A percentile compares a stretch with the other conserved stretches of the same genome.
Conservation (phyloP, 768 basidiomycete genomes). For the Naganishia vishniacii region DNA sequence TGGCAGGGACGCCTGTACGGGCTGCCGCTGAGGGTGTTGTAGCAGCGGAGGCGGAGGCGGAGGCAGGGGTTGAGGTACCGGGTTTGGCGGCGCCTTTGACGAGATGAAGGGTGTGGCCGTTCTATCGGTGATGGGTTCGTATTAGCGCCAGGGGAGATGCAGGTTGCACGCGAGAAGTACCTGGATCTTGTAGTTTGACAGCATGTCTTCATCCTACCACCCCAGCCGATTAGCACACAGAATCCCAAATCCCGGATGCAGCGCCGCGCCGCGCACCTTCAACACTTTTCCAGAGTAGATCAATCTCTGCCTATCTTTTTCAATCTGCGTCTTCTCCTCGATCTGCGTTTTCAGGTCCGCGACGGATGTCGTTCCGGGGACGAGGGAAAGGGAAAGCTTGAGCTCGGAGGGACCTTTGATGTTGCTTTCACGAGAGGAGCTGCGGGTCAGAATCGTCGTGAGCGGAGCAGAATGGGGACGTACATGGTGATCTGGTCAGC, state of each 20-base stretch:
- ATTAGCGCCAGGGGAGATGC: not conserved
- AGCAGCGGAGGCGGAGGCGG: not conserved
- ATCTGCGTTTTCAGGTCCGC: constrained; percentile 84
- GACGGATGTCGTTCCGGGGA: constrained; percentile 69
- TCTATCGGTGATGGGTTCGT: constrained; percentile 5
- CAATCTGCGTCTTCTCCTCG: constrained; percentile 75
- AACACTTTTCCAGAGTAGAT: constrained; percentile 71
- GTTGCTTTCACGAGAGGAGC: constrained; percentile 38
- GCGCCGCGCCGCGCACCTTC: no score
- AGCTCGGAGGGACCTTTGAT: constrained; percentile 72
- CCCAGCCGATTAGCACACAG: no score
- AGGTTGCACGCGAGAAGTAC: not conserved
- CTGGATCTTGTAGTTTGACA: constrained; percentile 78
- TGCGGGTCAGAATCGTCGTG: no score
- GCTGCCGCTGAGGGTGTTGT: constrained; percentile 39
- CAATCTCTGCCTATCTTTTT: constrained; percentile 77
- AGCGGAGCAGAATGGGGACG: constrained; percentile 10
- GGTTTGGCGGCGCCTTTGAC: constrained; percentile 71
- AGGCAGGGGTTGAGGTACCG: not conserved
- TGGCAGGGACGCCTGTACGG: constrained; percentile 53
- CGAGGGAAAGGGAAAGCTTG: constrained; percentile 81
- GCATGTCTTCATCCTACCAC: constrained; percentile 64
- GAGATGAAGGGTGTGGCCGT: constrained; percentile 81
- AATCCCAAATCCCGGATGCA: no score
- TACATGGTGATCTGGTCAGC: constrained; percentile 36